phyloP scores from a whole-genome alignment of 352 stramenopile species.

The Hyaloperonospora brassicae region DNA sequence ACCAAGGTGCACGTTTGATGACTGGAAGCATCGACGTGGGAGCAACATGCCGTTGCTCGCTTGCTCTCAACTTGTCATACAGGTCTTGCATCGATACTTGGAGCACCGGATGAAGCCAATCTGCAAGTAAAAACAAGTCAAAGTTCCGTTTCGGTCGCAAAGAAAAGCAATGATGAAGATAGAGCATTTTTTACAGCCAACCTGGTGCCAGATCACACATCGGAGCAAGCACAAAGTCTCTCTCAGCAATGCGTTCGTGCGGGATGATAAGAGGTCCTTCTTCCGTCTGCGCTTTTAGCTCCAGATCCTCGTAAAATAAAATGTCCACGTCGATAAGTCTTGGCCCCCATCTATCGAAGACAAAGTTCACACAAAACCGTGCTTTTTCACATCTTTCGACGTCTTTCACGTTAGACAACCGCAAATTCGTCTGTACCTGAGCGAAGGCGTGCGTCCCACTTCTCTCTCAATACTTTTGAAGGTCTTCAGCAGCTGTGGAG shows the following conservation, averaged over 20 bases:
- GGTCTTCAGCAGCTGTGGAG: slow-evolving; percentile 63
- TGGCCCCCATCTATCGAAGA: slow-evolving; percentile 76
- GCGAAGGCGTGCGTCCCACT: slow-evolving; percentile 71
- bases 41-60: slow-evolving; percentile 24
- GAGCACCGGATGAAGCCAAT: slow-evolving; percentile 69
- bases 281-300: slow-evolving; percentile 56
- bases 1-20: slow-evolving; percentile 34
- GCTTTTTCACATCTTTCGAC: not conserved
- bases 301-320: slow-evolving; percentile 83
- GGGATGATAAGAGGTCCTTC: slow-evolving; percentile 87
- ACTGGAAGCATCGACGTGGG: slow-evolving; percentile 51
- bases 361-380: slow-evolving; percentile 7
- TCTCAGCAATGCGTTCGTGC: slow-evolving; percentile 89
- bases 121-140: slow-evolving; percentile 13
- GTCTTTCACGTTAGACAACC: not conserved
- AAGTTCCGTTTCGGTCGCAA: not conserved
- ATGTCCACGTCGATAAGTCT: slow-evolving; percentile 94
- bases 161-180: not conserved
- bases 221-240: slow-evolving; percentile 96
- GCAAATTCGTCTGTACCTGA: slow-evolving; percentile 28
- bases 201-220: slow-evolving; percentile 88
- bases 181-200: slow-evolving; percentile 2
- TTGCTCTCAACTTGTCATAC: slow-evolving; percentile 32
- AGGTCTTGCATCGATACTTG: slow-evolving; percentile 70
- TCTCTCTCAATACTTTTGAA: slow-evolving; percentile 88